A percentile compares a stretch with the other conserved stretches of the same genome.
Conservation (phyloP, 106 monocot genomes). For the Platanthera zijinensis region DNA sequence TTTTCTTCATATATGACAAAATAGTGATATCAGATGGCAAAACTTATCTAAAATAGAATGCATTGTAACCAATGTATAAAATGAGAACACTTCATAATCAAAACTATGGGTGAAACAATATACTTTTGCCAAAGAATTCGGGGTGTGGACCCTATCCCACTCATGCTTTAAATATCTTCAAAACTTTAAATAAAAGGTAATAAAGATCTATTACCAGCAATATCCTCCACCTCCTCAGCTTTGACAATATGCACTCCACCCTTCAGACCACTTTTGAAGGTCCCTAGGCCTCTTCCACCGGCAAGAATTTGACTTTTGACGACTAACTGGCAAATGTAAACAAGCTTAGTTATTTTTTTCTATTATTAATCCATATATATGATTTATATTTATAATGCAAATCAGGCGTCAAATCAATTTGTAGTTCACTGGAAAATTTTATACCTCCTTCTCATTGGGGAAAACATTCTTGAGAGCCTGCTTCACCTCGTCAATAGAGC, state of each 20-base stretch:
- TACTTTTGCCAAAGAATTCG: neutral
- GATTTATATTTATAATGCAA: neutral
- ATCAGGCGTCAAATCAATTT: neutral
- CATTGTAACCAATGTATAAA: neutral
- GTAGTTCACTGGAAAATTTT: neutral
- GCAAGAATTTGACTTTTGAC: conserved; percentile 99
- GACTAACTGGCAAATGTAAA: conserved; percentile 43
- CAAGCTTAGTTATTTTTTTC: neutral
- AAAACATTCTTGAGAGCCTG: conserved; percentile 54
- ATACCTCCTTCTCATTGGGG: conserved; percentile 73
- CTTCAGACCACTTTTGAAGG: conserved; percentile 86
- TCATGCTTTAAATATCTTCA: neutral
- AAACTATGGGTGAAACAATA: neutral
- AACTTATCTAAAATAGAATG: neutral
- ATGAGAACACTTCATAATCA: neutral
- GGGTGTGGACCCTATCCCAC: neutral
- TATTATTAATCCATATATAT: neutral
- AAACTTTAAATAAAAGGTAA: neutral
- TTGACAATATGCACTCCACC: conserved; percentile 99
- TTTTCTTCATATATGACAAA: neutral
- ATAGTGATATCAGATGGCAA: neutral
- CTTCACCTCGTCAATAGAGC: conserved; percentile 51
- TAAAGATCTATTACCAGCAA: conserved; percentile 46
- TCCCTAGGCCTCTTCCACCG: conserved; percentile 93
- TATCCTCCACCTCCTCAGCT: conserved; percentile 59